phyloP scores from a whole-genome alignment of 2,329 filamentous ascomycete species.

The Talaromyces sp. region DNA sequence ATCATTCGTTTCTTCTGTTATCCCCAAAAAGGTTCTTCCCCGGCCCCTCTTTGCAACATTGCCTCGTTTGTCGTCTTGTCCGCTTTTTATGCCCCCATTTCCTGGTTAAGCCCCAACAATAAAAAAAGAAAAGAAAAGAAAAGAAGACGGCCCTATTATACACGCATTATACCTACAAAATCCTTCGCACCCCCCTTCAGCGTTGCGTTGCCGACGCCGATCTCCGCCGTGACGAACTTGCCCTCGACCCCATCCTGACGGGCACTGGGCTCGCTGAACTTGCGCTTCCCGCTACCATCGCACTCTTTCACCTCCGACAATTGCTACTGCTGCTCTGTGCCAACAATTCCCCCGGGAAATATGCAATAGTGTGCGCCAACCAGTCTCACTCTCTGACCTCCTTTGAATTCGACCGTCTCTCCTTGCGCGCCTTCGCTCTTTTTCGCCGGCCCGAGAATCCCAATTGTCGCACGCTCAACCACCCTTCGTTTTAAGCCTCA shows the following conservation, averaged over 20 bases:
- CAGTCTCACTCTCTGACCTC: slow-evolving; percentile 3
- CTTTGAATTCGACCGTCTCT: slow-evolving; percentile 1
- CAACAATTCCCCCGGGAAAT: background rate
- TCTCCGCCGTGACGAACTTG: slow-evolving; percentile 1
- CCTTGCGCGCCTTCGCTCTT: slow-evolving; percentile 2
- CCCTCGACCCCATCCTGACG: too few species aligned
- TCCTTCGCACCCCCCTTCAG: background rate
- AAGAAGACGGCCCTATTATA: background rate
- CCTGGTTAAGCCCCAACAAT: background rate
- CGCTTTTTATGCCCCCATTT: slow-evolving; percentile 6
- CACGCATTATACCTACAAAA: too few species aligned
- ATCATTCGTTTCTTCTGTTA: background rate
- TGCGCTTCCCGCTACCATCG: slow-evolving; percentile 2
- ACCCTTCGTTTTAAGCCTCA: background rate
- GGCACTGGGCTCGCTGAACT: too few species aligned
- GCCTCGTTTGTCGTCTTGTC: slow-evolving; percentile 4
- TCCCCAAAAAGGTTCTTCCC: slow-evolving; percentile 2
- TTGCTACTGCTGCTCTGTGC: background rate
- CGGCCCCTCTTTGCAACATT: slow-evolving; percentile 7
- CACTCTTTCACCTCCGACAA: background rate
- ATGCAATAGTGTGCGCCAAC: slow-evolving; percentile 8
- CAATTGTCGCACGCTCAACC: background rate
- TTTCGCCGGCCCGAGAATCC: background rate
- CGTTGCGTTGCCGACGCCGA: slow-evolving; percentile 1
- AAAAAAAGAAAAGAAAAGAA: slow-evolving; percentile 2